Evolutionary conservation across 2,329 filamentous ascomycete genomes (phyloP).

Genomic region (Pseudogymnoascus sp.): DNA sequence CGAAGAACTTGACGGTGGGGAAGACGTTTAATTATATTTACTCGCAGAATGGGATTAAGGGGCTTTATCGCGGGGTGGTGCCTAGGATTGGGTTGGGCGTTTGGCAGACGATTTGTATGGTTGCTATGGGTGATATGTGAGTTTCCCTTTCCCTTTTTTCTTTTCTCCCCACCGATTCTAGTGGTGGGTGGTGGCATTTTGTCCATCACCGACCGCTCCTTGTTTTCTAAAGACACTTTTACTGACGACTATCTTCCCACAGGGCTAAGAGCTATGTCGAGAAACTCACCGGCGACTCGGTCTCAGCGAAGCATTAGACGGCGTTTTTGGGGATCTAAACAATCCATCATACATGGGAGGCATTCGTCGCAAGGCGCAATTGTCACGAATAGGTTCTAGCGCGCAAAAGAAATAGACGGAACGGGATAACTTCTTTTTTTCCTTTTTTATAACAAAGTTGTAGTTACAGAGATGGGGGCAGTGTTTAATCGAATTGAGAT

Average conservation of each 20-base stretch:
- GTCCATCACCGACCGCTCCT: not conserved
- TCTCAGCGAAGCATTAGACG: constrained; percentile 58
- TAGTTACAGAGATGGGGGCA: not conserved
- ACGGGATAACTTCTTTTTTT: too few species aligned
- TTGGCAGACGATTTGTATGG: constrained; percentile 99
- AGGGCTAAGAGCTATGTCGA: constrained; percentile 62
- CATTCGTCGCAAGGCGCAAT: not conserved
- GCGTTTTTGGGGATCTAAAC: not conserved
- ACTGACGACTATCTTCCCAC: constrained; percentile 26
- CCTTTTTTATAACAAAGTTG: not conserved
- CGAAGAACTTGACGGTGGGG: constrained; percentile 97
- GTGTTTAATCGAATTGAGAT: too few species aligned
- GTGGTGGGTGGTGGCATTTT: not conserved
- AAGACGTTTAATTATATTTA: constrained; percentile 87
- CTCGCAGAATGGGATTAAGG: constrained; percentile 74
- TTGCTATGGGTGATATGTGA: constrained; percentile 95
- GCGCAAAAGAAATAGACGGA: not conserved
- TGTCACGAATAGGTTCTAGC: not conserved
- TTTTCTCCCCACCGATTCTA: too few species aligned
- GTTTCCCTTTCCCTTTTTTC: constrained; percentile 33
- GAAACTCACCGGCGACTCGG: constrained; percentile 53
- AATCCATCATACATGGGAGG: not conserved
- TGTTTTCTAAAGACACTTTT: not conserved
- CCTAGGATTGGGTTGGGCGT: constrained; percentile 90
- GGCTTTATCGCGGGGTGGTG: constrained; percentile 89